These are phyloP conservation scores for Triglochin maritima DNA, from an alignment of 106 monocot genomes.

Conservation along the genomic window DNA sequence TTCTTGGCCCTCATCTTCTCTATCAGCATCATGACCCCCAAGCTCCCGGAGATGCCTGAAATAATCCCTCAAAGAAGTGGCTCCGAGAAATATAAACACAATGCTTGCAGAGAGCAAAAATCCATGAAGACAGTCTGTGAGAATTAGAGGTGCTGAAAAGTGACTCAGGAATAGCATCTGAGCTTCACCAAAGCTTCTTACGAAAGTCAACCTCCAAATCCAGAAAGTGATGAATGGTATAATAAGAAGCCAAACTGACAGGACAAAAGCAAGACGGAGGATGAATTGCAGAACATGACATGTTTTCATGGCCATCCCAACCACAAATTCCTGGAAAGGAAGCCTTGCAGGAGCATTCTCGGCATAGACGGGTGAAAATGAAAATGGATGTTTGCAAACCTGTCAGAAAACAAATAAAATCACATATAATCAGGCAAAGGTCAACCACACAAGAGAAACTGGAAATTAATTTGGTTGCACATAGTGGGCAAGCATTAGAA, in stretches of 20 bases:
- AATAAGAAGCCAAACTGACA: constrained; percentile 97
- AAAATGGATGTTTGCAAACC: constrained; percentile 98
- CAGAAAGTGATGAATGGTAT: constrained; percentile 99
- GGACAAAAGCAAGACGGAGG: constrained; percentile 85
- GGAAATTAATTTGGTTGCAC: no score
- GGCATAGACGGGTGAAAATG: constrained; percentile 95
- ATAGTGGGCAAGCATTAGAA: no score
- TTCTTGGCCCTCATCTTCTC: constrained; percentile 84
- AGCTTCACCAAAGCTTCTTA: constrained; percentile 87
- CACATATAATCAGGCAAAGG: no score
- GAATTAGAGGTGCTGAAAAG: constrained; percentile 61
- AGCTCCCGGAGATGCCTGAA: constrained; percentile 79
- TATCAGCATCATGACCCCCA: constrained; percentile 78
- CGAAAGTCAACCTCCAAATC: constrained; percentile 96
- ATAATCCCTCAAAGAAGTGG: constrained; percentile 95
- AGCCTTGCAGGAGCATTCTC: constrained; percentile 85
- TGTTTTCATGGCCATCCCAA: constrained; percentile 90
- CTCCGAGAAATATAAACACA: constrained; percentile 97
- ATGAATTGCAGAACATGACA: constrained; percentile 89
- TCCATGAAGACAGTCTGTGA: constrained; percentile 94
- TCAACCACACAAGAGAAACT: no score
- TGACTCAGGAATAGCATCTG: constrained; percentile 88
- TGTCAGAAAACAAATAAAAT: constrained; percentile 17
- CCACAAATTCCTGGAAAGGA: constrained; percentile 86
- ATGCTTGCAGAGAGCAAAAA: constrained; percentile 95